Evolutionary conservation across 2,329 filamentous ascomycete genomes (phyloP).

Genomic region (Diaporthe humulicola): DNA sequence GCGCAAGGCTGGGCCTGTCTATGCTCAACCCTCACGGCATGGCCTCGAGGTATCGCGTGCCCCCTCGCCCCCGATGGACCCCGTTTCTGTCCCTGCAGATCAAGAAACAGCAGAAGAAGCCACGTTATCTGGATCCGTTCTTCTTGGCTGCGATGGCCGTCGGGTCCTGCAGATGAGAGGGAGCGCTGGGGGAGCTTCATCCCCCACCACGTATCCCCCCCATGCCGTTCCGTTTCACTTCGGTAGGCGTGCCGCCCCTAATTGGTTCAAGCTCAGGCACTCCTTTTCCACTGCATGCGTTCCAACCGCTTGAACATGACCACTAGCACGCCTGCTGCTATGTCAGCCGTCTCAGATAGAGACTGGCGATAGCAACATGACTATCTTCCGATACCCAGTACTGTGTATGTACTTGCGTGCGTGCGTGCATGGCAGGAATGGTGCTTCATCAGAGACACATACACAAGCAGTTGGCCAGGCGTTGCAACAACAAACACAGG

Average conservation of each 20-base stretch:
- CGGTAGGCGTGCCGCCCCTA: constrained; percentile 3
- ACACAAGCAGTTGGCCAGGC: constrained; percentile 12
- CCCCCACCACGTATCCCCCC: constrained; percentile 21
- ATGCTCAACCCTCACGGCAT: constrained; percentile 27
- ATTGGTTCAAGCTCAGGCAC: constrained; percentile 35
- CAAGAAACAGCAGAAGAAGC: constrained; percentile 30
- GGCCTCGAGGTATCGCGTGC: constrained; percentile 33
- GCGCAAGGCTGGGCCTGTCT: constrained; percentile 7
- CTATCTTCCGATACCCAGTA: neutral
- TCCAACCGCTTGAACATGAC: constrained; percentile 34
- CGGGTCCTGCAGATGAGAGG: constrained; percentile 29
- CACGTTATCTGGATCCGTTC: constrained; percentile 36
- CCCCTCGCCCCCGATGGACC: neutral
- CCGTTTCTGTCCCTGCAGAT: constrained; percentile 24
- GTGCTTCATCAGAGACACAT: neutral
- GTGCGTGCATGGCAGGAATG: constrained; percentile 1
- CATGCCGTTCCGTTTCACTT: constrained; percentile 39
- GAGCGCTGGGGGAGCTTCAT: constrained; percentile 20
- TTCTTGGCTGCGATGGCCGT: constrained; percentile 13
- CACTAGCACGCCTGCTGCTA: constrained; percentile 11
- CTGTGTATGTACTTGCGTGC: no score
- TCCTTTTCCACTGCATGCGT: constrained; percentile 37
- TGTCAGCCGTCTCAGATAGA: constrained; percentile 38
- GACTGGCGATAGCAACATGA: constrained; percentile 27
- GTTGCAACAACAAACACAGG: constrained; percentile 27